phyloP scores from a whole-genome alignment of 2,329 filamentous ascomycete species.

The Drechslerella coelobrocha region DNA sequence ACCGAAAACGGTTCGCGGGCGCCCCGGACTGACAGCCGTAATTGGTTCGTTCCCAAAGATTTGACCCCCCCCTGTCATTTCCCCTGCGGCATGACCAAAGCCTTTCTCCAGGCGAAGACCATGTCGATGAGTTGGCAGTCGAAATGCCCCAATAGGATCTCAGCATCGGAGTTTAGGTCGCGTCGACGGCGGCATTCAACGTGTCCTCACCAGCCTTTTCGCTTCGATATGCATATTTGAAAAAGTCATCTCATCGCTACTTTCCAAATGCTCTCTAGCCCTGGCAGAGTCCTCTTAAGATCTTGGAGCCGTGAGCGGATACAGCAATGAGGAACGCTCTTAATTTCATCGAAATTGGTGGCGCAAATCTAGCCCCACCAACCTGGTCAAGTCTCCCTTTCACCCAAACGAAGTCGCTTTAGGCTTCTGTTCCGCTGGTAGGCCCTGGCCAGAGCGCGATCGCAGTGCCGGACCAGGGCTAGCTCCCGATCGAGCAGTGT shows the following conservation, averaged over 20 bases:
- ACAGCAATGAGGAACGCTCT: slow-evolving; percentile 2
- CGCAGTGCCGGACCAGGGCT: neutral
- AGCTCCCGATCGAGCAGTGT: slow-evolving; percentile 30
- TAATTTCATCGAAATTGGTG: slow-evolving; percentile 50
- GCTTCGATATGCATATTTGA: slow-evolving; percentile 4
- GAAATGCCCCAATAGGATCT: slow-evolving; percentile 24
- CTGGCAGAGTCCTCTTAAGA: neutral
- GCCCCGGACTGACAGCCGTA: slow-evolving; percentile 24
- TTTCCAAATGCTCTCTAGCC: neutral
- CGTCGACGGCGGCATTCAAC: slow-evolving; percentile 41
- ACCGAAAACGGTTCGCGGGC: slow-evolving; percentile 40
- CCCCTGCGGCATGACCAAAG: slow-evolving; percentile 36
- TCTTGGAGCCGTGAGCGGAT: slow-evolving; percentile 17
- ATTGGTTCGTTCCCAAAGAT: slow-evolving; percentile 34
- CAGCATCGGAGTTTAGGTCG: slow-evolving; percentile 4
- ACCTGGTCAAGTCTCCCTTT: slow-evolving; percentile 25
- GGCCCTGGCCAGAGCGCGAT: slow-evolving; percentile 18
- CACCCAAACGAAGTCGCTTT: slow-evolving; percentile 33
- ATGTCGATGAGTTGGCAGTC: slow-evolving; percentile 50
- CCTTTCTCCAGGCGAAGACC: slow-evolving; percentile 40
- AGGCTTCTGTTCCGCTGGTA: slow-evolving; percentile 2
- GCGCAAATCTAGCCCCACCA: slow-evolving; percentile 43
- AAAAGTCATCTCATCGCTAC: slow-evolving; percentile 25
- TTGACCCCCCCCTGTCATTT: slow-evolving; percentile 19
- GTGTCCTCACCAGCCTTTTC: slow-evolving; percentile 34